Evolutionary conservation across 2,329 filamentous ascomycete genomes (phyloP), one percentile per base, ranked within the genome.

Genomic region (Ophiostoma novo-ulmi): DNA sequence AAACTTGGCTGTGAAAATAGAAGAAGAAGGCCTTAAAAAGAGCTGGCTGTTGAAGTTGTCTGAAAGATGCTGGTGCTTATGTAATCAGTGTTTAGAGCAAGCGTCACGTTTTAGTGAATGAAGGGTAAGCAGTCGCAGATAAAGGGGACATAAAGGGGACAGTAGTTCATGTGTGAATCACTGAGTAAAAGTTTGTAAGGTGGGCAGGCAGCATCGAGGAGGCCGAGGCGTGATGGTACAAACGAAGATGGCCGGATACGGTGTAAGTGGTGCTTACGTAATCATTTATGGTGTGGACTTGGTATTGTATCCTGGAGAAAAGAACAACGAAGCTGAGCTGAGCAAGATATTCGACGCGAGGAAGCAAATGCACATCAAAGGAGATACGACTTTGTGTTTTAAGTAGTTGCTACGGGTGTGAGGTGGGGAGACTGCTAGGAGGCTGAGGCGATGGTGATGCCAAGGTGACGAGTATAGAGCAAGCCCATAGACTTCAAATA

Each of bases 191-290:
- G 22, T 2, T 14, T 55, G 48, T 14, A 22, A n/a, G 3, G 22
- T 58, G 22, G 1, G 7, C 22, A 58, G 22, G 7, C n/a, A 58
- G 52, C 22, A 58, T 22, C 3, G 8, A 13, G 7, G 22, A 10
- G 1, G 8, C 44, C 6, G 2, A 26, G 52, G 48, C n/a, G 20
- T 13, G 52, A 58, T 26, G 22, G 22, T 17, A 35, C 58, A 63
- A 63, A 63, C 58, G 26, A 63, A 26, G 52, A 58, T 26, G 58
- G 44, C 58, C 58, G 58, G 26, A 63, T 63, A 35, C 26, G 58
- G 58, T 63, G 58, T 63, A 63, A 63, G 58, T 65, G 63, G 20
- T 35, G 61, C 22, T 64, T 35, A 31, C 17, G 31, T 48, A 48
- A 48, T 17, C 44, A 48, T 5, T 1, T 14, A 31, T 31, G 14